Evolutionary conservation across 2,329 filamentous ascomycete species (phyloP), one percentile per base, ranked within the genome.

Genomic region (Neofusicoccum sp.): DNA sequence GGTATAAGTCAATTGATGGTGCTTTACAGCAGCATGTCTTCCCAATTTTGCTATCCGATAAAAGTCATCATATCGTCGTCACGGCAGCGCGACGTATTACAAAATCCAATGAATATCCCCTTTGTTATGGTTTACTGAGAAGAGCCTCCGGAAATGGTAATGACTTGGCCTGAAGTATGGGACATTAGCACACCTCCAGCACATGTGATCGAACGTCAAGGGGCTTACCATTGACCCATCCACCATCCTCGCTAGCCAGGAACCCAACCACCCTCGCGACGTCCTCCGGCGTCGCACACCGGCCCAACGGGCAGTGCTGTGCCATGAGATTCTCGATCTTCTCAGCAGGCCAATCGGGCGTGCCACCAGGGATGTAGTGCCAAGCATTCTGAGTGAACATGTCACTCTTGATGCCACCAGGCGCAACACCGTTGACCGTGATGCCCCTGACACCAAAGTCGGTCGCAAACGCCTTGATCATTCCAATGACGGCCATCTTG

Each of bases 401-500:
- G 73, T 91, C 89, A 44, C 82, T 86, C 82, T 89, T 88, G 78
- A 90, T 86, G 45, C 87, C 87, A 60, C 87, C 87, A 1, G 88
- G 88, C 1, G 88, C 88, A 48, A 90, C 86, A 65, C 86, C 87
- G 68, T 90, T 90, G 75, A 88, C 87, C 0, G 87, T 90, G 70
- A 90, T 86, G 54, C 85, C 82, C 68, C 83, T 82, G 68, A 80
- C 80, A 61, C 88, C 88, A 72, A 87, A 89, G 75, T 90, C 88
- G 57, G 87, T 88, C 6, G 87, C 84, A 69, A 90, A 89, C 28
- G 84, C 82, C 75, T 88, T 88, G 69, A 87, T 85, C 78, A 90
- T 86, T 48, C 87, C 87, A 70, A 89, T 88, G 62, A 89, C 85
- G 30, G 88, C 87, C 73, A 87, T 87, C 80, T 90, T 90, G 72